Base-by-base conservation (phyloP, 2,329 filamentous ascomycete genomes). In the Periconia digitata region DNA sequence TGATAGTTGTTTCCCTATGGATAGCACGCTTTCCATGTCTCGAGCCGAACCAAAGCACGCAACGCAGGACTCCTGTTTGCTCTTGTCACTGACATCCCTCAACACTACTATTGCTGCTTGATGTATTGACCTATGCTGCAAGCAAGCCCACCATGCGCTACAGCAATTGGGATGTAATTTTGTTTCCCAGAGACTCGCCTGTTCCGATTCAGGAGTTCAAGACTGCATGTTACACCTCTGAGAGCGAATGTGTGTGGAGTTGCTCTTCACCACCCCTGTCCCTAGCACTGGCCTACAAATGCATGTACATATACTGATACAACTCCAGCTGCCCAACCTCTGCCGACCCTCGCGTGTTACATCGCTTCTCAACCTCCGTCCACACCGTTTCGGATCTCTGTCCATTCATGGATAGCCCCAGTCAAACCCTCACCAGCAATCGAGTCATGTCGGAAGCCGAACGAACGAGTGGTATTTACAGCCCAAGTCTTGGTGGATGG, bases 91-190 rank as follows among this genome's bases (percentile, higher is more conserved):
- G n/a, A n/a, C n/a, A n/a, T n/a, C n/a, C n/a, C n/a, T n/a, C n/a
- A n/a, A n/a, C n/a, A n/a, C n/a, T n/a, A n/a, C n/a, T n/a, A n/a
- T n/a, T n/a, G n/a, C n/a, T n/a, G n/a, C n/a, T n/a, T n/a, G n/a
- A n/a, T n/a, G n/a, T n/a, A n/a, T n/a, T n/a, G n/a, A n/a, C n/a
- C n/a, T n/a, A n/a, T n/a, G n/a, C n/a, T n/a, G n/a, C n/a, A n/a
- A n/a, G n/a, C n/a, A n/a, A n/a, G 49, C 53, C 60, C 70, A 78
- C 60, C 53, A 95, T 95, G 90, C 85, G 90, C 50, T 95, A 87
- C 77, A 82, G 90, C 59, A 85, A 90, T 63, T 95, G 90, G 90
- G 90, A 95, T 63, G 81, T 94, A 46, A 82, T 95, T 37, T 77
- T 95, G 52, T 95, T 95, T 67, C 86, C 89, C 0, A 61, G 54